Conservation (phyloP, 2,329 filamentous ascomycete species). For the Colletotrichum higginsianum region DNA sequence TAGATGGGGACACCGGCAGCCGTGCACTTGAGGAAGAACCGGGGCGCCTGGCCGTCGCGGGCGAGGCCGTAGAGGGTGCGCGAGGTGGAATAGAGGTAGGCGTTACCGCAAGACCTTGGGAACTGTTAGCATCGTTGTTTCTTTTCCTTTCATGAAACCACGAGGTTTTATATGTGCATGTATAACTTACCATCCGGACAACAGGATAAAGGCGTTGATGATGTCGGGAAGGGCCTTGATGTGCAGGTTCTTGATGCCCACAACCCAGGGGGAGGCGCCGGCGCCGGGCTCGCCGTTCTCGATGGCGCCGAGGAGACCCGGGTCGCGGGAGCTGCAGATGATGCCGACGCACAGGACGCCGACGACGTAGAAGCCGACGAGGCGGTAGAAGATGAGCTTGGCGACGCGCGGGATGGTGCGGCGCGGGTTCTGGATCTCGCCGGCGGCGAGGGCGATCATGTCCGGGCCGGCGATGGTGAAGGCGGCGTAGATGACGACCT, state of each 20-base stretch:
- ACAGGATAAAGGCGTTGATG: conserved; percentile 64
- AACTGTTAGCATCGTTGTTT: not conserved
- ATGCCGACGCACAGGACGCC: conserved; percentile 72
- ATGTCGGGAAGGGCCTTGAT: conserved; percentile 69
- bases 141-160: no score
- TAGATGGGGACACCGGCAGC: conserved; percentile 62
- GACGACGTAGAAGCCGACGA: conserved; percentile 81
- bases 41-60: conserved; percentile 63
- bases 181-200: conserved; percentile 44
- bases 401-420: conserved; percentile 77
- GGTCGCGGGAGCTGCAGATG: conserved; percentile 71
- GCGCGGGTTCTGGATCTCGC: conserved; percentile 77
- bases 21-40: conserved; percentile 57
- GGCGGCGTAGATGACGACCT: conserved; percentile 74
- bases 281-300: conserved; percentile 61
- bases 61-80: conserved; percentile 67
- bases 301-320: conserved; percentile 68
- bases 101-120: conserved; percentile 61
- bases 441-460: conserved; percentile 70
- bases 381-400: conserved; percentile 81
- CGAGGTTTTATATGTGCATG: not conserved
- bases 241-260: conserved; percentile 68
- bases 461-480: conserved; percentile 80
- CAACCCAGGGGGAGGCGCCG: conserved; percentile 68
- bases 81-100: conserved; percentile 66